Base-by-base conservation (phyloP, 2,329 filamentous ascomycete genomes). In the Pseudohalonectria lignicola region DNA sequence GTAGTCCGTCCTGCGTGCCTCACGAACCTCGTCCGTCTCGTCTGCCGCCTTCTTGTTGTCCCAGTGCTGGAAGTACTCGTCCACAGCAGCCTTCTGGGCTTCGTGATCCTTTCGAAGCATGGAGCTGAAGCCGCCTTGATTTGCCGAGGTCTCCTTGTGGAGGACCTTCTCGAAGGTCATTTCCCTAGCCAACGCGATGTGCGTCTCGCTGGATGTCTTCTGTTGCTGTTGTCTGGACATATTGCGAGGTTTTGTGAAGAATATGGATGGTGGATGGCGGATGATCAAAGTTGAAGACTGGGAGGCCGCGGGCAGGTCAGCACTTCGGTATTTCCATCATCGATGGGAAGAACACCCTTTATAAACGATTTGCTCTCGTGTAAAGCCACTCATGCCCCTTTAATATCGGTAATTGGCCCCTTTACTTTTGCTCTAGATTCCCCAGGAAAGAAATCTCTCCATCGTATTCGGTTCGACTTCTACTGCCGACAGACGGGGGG, bases 1-100 rank as follows among this genome's bases (percentile, higher is more conserved):
- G 17, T 36, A 36, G 20, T 36, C 34, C n/a, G 20, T 23, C 34
- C 28, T 36, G n/a, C 34, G 25, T 15, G 34, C 34, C 15, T 36
- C 34, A 12, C 34, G 34, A 15, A 29, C 16, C 34, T 36, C 34
- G 15, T 39, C 21, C 5, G 37, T 35, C 25, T 39, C 37, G 7
- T 39, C 32, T 25, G 34, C 30, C 23, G 68, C 82, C 33, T 67
- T 63, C 65, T 93, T 87, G 67, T 90, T 82, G 61, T 94, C 86
- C 84, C 85, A 94, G 60, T 94, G 87, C 72, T 93, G 93, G 69
- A 94, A 94, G 66, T 94, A 94, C 60, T 93, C 85, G 55, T 92
- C 84, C 20, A 88, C 75, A 34, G 86, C 86, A 37, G 81, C 80
- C 58, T 86, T 76, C 56, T 93, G 84, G 7, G 86, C 86, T 21